Conservation (phyloP, 768 basidiomycete species). For the Lactifluus pinguis region DNA sequence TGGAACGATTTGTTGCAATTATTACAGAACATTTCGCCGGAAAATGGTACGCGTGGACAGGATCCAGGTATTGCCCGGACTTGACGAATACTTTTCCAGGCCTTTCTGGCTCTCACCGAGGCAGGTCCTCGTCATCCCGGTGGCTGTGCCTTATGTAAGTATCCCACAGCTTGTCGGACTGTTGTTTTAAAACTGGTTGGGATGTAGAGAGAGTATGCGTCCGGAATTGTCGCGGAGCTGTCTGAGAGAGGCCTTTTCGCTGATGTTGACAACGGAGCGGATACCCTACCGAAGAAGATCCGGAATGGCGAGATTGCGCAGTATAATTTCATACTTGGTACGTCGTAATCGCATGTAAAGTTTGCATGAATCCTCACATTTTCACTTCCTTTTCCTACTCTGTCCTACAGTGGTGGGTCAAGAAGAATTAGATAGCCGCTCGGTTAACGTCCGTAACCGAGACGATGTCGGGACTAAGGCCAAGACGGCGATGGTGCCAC, state of each 20-base stretch:
- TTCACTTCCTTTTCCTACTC: neutral
- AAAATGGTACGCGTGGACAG: conserved; percentile 65
- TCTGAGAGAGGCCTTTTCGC: conserved; percentile 67
- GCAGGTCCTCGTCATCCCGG: conserved; percentile 90
- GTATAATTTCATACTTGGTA: conserved; percentile 96
- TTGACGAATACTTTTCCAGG: conserved; percentile 34
- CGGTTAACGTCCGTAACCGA: conserved; percentile 93
- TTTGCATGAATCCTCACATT: neutral
- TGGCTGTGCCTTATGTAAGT: conserved; percentile 81
- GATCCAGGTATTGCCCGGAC: neutral
- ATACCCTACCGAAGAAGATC: conserved; percentile 95
- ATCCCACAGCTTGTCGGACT: neutral
- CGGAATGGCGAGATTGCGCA: conserved; percentile 95
- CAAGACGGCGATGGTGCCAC: conserved; percentile 61
- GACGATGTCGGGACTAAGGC: conserved; percentile 87
- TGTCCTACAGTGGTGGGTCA: conserved; percentile 75
- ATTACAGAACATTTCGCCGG: conserved; percentile 96
- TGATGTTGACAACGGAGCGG: conserved; percentile 86
- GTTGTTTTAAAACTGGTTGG: neutral
- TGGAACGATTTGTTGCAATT: conserved; percentile 95
- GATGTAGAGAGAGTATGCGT: conserved; percentile 77
- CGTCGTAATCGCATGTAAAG: conserved; percentile 20
- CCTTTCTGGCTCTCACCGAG: conserved; percentile 99
- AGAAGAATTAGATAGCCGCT: conserved; percentile 74
- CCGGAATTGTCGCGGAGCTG: conserved; percentile 65